Conservation (phyloP, 176 grass and related monocot genomes). For the Raddia distichophylla region DNA sequence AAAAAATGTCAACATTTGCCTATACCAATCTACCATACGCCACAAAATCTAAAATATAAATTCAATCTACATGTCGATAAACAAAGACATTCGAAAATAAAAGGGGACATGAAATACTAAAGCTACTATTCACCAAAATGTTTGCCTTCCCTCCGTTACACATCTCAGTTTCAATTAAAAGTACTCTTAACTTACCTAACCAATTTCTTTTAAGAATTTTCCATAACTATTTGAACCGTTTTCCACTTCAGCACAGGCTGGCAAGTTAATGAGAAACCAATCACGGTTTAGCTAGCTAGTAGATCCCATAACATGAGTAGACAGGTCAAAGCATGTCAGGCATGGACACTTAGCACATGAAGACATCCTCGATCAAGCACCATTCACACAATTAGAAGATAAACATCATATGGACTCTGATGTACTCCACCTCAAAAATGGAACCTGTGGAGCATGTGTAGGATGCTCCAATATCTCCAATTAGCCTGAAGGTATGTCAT, state of each 20-base stretch:
- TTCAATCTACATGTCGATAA: too few species aligned
- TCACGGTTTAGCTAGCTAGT: not conserved
- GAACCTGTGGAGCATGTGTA: constrained; percentile 5
- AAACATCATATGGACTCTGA: constrained; percentile 18
- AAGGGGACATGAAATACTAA: too few species aligned
- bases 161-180: too few species aligned
- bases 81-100: too few species aligned
- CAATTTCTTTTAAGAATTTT: too few species aligned
- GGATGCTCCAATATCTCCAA: not conserved
- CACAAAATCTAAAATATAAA: too few species aligned
- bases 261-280: not conserved
- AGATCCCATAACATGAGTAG: constrained; percentile 19
- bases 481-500: constrained; percentile 67
- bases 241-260: not conserved
- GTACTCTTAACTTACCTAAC: too few species aligned
- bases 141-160: too few species aligned
- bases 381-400: not conserved
- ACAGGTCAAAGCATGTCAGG: not conserved
- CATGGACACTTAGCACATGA: constrained; percentile 25
- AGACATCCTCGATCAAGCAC: constrained; percentile 21
- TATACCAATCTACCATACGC: too few species aligned
- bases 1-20: too few species aligned
- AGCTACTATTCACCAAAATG: too few species aligned
- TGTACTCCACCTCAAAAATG: constrained; percentile 27
- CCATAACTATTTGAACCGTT: too few species aligned